Conservation (phyloP, 2,329 filamentous ascomycete species). For the Penicillium sp. region DNA sequence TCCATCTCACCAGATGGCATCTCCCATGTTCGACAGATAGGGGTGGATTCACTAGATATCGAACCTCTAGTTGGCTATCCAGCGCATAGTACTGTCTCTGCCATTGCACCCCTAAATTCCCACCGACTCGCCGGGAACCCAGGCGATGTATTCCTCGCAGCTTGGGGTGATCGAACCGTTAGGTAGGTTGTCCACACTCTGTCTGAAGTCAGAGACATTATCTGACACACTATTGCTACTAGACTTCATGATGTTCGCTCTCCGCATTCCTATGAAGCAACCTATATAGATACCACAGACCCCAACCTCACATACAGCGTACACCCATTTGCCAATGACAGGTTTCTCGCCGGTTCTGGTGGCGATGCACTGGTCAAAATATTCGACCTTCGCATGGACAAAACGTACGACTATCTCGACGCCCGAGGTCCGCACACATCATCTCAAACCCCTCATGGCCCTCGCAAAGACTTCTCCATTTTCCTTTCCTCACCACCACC, state of each 20-base stretch:
- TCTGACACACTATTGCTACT: constrained; percentile 1
- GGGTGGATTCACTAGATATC: constrained; percentile 34
- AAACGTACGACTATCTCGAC: constrained; percentile 32
- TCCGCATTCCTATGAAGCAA: constrained; percentile 43
- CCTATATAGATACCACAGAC: constrained; percentile 55
- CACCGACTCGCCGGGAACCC: constrained; percentile 23
- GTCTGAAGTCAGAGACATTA: background rate
- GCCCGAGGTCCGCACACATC: constrained; percentile 13
- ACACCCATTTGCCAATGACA: constrained; percentile 52
- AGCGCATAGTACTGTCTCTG: constrained; percentile 30
- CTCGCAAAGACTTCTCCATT: constrained; percentile 40
- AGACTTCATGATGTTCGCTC: constrained; percentile 60
- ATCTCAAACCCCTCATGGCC: constrained; percentile 3
- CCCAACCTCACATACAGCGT: constrained; percentile 57
- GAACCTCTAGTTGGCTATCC: constrained; percentile 20
- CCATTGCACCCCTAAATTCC: constrained; percentile 35
- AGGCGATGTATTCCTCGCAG: constrained; percentile 55
- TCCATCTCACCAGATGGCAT: constrained; percentile 47
- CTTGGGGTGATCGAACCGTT: constrained; percentile 55
- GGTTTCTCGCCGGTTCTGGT: constrained; percentile 54
- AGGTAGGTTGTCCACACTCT: constrained; percentile 25
- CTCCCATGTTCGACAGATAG: constrained; percentile 33
- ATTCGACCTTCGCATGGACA: constrained; percentile 56
- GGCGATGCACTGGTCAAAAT: constrained; percentile 58
- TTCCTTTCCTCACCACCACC: constrained; percentile 37